phyloP scores from a whole-genome alignment of 805 yeast genomes.

The Kodamaea leandrae region DNA sequence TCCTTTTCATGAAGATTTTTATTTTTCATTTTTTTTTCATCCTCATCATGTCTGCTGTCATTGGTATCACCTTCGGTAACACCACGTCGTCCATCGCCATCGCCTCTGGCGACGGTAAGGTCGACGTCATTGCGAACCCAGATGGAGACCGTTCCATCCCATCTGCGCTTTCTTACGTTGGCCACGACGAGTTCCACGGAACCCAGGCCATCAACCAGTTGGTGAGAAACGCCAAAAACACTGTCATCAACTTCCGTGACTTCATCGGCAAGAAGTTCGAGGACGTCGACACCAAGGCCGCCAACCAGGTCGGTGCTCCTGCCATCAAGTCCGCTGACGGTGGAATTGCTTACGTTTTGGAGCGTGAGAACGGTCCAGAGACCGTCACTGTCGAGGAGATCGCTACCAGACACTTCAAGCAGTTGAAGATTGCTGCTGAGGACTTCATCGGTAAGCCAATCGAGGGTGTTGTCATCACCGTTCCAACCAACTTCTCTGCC shows the following conservation, averaged over 20 bases:
- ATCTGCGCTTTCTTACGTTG: constrained; percentile 86
- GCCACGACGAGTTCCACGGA: constrained; percentile 95
- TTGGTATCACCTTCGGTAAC: constrained; percentile 97
- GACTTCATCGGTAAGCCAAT: constrained; percentile 83
- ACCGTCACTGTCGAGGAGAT: constrained; percentile 72
- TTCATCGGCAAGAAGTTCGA: constrained; percentile 74
- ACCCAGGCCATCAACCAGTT: constrained; percentile 92
- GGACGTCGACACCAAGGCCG: constrained; percentile 64
- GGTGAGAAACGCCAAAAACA: constrained; percentile 83
- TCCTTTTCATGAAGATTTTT: too few species aligned
- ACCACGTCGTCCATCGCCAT: constrained; percentile 92
- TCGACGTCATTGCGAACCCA: constrained; percentile 97
- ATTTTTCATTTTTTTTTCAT: neutral
- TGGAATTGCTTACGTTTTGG: constrained; percentile 62
- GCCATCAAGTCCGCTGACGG: constrained; percentile 58
- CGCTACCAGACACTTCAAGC: constrained; percentile 76
- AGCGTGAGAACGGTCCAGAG: constrained; percentile 48
- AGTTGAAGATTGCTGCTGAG: constrained; percentile 83
- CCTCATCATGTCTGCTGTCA: constrained; percentile 49
- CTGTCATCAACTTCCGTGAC: constrained; percentile 91
- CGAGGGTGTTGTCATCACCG: constrained; percentile 82
- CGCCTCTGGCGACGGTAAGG: constrained; percentile 80
- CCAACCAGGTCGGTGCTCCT: constrained; percentile 55
- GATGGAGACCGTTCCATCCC: constrained; percentile 98
- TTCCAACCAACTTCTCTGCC: constrained; percentile 83